Conservation (phyloP, 305 asterid genomes). For the Solanum hybrid region DNA sequence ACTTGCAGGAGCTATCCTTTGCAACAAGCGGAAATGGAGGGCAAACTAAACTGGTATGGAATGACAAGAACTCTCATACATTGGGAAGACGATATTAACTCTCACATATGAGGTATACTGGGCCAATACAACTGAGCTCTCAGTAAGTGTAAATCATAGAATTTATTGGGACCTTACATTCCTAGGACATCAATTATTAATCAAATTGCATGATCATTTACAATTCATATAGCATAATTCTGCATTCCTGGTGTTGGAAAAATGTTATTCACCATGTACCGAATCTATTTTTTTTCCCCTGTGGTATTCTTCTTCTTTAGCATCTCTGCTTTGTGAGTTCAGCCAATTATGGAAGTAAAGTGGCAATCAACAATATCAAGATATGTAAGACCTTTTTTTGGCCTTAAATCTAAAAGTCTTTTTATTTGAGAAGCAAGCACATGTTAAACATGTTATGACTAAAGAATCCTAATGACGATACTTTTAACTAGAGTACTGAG, state of each 20-base stretch:
- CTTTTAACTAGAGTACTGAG: not conserved
- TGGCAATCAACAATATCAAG: not conserved
- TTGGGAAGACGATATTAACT: conserved; percentile 41
- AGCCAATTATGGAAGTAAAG: not conserved
- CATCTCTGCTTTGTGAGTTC: not conserved
- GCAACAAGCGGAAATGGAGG: conserved; percentile 70
- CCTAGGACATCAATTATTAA: conserved; percentile 18
- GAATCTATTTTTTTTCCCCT: not conserved
- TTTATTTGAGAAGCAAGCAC: not conserved
- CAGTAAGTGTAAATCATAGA: not conserved
- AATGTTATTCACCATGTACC: not conserved
- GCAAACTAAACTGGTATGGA: conserved; percentile 81
- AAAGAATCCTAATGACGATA: not conserved
- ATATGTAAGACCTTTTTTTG: not conserved
- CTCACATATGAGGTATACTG: conserved; percentile 5
- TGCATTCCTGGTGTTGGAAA: not conserved
- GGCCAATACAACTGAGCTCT: conserved; percentile 8
- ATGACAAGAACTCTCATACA: conserved; percentile 34
- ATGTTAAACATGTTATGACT: not conserved
- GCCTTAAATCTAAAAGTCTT: not conserved
- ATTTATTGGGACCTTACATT: not conserved
- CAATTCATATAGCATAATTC: conserved; percentile 16
- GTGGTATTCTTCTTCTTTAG: not conserved
- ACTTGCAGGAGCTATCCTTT: conserved; percentile 70
- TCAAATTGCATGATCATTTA: conserved; percentile 18